phyloP scores from a whole-genome alignment of 768 basidiomycete species.

The Panaeolus cyanescens region DNA sequence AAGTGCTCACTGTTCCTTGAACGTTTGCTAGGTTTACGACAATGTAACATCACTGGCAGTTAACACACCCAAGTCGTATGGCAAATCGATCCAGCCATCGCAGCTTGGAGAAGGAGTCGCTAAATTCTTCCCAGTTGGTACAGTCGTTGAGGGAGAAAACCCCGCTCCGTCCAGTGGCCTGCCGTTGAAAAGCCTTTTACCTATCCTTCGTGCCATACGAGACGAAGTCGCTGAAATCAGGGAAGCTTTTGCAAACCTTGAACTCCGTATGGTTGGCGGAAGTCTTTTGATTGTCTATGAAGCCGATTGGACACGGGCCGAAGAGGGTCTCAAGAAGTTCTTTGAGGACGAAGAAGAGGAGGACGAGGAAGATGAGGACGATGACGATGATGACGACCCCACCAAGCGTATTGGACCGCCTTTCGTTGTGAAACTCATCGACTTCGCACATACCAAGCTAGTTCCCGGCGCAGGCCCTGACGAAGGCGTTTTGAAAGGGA shows the following conservation, averaged over 20 bases:
- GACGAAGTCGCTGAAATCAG: slow-evolving; percentile 42
- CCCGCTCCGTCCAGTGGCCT: slow-evolving; percentile 45
- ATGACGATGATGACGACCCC: slow-evolving; percentile 38
- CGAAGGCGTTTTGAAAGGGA: slow-evolving; percentile 71
- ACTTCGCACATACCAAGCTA: slow-evolving; percentile 88
- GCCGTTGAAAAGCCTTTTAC: slow-evolving; percentile 51
- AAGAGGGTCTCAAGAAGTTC: slow-evolving; percentile 39
- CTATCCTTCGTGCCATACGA: slow-evolving; percentile 58
- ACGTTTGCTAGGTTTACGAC: slow-evolving; percentile 82
- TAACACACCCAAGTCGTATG: slow-evolving; percentile 73
- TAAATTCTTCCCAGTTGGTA: slow-evolving; percentile 71
- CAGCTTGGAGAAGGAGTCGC: slow-evolving; percentile 79
- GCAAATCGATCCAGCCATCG: slow-evolving; percentile 67
- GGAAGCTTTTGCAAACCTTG: slow-evolving; percentile 47
- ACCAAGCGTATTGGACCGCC: slow-evolving; percentile 43
- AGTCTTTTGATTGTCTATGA: slow-evolving; percentile 83
- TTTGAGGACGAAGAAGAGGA: slow-evolving; percentile 33
- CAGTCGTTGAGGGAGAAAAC: slow-evolving; percentile 8
- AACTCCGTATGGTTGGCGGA: slow-evolving; percentile 81
- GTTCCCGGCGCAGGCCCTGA: slow-evolving; percentile 77
- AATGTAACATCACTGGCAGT: slow-evolving; percentile 54
- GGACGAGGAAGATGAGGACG: slow-evolving; percentile 36
- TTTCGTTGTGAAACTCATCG: slow-evolving; percentile 79
- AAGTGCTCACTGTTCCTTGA: not conserved
- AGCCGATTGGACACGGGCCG: slow-evolving; percentile 44